Conservation (phyloP, 805 yeast species). For the Teunomyces funiuensis region DNA sequence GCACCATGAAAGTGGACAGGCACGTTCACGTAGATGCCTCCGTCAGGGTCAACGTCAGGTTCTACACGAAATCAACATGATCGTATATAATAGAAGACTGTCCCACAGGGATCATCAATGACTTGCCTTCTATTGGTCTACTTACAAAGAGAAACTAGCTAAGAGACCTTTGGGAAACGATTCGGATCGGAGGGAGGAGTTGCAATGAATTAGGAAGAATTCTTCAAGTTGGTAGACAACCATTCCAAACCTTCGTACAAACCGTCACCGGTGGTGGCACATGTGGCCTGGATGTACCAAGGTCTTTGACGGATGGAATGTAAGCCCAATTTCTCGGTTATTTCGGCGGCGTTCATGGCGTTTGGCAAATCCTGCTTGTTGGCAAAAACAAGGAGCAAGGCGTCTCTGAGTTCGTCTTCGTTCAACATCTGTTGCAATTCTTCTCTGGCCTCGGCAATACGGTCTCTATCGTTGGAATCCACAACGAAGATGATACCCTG, state of each 20-base stretch:
- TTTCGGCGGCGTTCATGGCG: conserved; percentile 46
- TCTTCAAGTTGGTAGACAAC: conserved; percentile 36
- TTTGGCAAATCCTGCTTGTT: conserved; percentile 46
- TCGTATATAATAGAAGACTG: conserved; percentile 4
- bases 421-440: conserved; percentile 45
- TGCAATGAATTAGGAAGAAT: conserved; percentile 14
- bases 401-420: conserved; percentile 45
- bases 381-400: conserved; percentile 40
- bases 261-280: conserved; percentile 84
- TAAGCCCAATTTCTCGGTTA: conserved; percentile 44
- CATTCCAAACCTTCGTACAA: conserved; percentile 40
- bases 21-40: no score
- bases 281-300: conserved; percentile 98
- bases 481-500: conserved; percentile 44
- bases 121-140: conserved; percentile 4
- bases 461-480: conserved; percentile 45
- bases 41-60: background rate
- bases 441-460: conserved; percentile 43
- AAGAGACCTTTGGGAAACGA: conserved; percentile 3
- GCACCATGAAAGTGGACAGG: no score
- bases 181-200: background rate
- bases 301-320: conserved; percentile 97
- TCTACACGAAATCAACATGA: background rate
- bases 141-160: conserved; percentile 7
- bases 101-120: background rate